A percentile compares a stretch with the other conserved stretches of the same genome.
Conservation (phyloP, 805 yeast species). For the Candida boidinii region DNA sequence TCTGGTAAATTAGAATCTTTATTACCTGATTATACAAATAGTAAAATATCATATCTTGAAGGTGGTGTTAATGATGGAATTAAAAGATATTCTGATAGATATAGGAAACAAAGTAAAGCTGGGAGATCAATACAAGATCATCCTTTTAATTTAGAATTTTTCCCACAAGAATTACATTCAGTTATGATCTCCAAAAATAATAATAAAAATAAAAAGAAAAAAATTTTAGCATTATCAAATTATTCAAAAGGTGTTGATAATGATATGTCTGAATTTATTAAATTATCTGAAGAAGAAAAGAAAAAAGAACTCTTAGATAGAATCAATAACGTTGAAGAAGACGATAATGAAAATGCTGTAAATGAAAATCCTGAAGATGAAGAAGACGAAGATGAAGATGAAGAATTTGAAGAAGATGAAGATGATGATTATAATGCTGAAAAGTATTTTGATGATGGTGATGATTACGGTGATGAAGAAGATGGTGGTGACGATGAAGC, state of each 20-base stretch:
- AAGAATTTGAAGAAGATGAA: constrained; percentile 64
- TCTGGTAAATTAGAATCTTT: constrained; percentile 39
- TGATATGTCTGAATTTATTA: constrained; percentile 20
- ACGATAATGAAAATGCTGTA: constrained; percentile 36
- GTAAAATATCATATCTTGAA: constrained; percentile 23
- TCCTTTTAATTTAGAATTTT: constrained; percentile 61
- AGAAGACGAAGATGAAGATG: constrained; percentile 54
- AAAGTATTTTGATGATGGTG: constrained; percentile 67
- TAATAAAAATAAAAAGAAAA: constrained; percentile 43
- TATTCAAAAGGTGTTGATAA: constrained; percentile 31
- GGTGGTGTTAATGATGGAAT: constrained; percentile 57
- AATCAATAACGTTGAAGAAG: constrained; percentile 27
- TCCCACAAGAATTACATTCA: constrained; percentile 69
- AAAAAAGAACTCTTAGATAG: constrained; percentile 22
- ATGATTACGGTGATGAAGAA: constrained; percentile 46
- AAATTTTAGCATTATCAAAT: constrained; percentile 33
- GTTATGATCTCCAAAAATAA: constrained; percentile 43
- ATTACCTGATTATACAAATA: constrained; percentile 15
- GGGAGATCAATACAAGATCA: constrained; percentile 71
- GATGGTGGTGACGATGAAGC: constrained; percentile 65
- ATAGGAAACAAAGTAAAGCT: constrained; percentile 56
- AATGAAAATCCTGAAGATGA: constrained; percentile 29
- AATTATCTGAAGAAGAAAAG: constrained; percentile 17
- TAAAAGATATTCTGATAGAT: constrained; percentile 74
- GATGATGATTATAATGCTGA: constrained; percentile 79